A percentile compares a stretch with the other conserved stretches of the same genome.
Evolutionary conservation across 1,284 basidiomycete genomes (phyloP).

Genomic region (Rhodotorula sp.): DNA sequence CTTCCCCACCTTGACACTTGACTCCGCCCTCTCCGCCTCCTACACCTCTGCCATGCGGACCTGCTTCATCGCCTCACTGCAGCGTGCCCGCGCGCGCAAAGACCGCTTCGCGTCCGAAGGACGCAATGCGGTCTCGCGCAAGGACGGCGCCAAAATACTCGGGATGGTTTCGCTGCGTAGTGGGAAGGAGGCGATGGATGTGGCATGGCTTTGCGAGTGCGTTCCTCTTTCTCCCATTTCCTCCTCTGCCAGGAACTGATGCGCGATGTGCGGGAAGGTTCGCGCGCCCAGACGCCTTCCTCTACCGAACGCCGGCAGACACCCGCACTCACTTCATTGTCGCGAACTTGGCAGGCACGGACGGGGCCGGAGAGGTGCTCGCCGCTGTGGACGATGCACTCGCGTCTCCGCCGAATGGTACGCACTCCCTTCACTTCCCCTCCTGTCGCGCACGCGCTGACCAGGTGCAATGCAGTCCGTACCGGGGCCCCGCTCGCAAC

Average conservation of each 20-base stretch:
- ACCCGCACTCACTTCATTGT: slow-evolving; percentile 9
- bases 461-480: neutral
- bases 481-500: neutral
- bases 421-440: neutral
- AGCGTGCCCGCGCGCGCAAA: neutral
- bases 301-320: slow-evolving; percentile 3
- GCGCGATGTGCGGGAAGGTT: neutral
- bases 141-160: slow-evolving; percentile 9
- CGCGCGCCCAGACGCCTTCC: slow-evolving; percentile 2
- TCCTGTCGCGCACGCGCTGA: neutral
- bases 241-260: no score
- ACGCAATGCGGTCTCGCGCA: neutral
- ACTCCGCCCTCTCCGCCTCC: neutral
- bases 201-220: slow-evolving; percentile 23
- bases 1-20: neutral
- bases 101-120: neutral
- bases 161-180: neutral
- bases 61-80: neutral
- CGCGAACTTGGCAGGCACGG: neutral
- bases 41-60: neutral
- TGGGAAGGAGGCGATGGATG: neutral
- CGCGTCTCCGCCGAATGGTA: neutral
- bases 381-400: neutral
- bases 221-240: neutral
- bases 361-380: neutral